Percentiles rank a stretch among this genome's conserved stretches.
Evolutionary conservation across 306 rosid genomes (phyloP).

Genomic region (Ochetophila trinervis): DNA sequence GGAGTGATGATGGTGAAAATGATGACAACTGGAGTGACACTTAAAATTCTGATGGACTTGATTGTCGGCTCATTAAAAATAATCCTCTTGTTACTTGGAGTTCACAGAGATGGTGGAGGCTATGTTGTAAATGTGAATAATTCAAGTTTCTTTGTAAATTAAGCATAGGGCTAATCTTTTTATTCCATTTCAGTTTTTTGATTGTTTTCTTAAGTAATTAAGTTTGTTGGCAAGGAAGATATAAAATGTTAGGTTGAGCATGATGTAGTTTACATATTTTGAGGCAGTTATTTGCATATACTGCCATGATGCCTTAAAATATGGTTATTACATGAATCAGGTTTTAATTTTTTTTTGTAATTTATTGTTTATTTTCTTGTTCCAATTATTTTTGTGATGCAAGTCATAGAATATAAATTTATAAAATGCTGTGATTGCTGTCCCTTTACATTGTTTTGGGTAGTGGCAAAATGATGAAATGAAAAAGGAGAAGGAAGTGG

Average conservation of each 20-base stretch:
- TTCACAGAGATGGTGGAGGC: slow-evolving; percentile 34
- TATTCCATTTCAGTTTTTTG: slow-evolving; percentile 26
- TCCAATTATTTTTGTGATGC: no score
- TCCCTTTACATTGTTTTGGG: no score
- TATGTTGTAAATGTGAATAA: slow-evolving; percentile 56
- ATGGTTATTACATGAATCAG: slow-evolving; percentile 2
- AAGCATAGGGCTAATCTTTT: slow-evolving; percentile 41
- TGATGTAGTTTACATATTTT: background rate
- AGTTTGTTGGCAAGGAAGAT: slow-evolving; percentile 21
- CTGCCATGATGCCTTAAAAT: slow-evolving; percentile 14
- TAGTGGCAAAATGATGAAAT: no score
- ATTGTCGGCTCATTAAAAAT: background rate
- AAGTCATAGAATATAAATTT: no score
- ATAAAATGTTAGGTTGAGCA: slow-evolving; percentile 25
- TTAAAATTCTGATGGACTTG: slow-evolving; percentile 26
- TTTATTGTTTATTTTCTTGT: no score
- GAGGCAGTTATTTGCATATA: slow-evolving; percentile 21
- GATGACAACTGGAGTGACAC: slow-evolving; percentile 87
- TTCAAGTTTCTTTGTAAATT: slow-evolving; percentile 38
- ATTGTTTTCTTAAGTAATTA: slow-evolving; percentile 27
- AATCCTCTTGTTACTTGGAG: slow-evolving; percentile 1
- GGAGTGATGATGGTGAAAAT: slow-evolving; percentile 81
- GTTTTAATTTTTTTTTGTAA: no score
- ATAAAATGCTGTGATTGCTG: no score
- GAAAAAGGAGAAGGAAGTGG: no score